Evolutionary conservation across 257 asterid genomes (phyloP).

Genomic region (Mitragyna speciosa): DNA sequence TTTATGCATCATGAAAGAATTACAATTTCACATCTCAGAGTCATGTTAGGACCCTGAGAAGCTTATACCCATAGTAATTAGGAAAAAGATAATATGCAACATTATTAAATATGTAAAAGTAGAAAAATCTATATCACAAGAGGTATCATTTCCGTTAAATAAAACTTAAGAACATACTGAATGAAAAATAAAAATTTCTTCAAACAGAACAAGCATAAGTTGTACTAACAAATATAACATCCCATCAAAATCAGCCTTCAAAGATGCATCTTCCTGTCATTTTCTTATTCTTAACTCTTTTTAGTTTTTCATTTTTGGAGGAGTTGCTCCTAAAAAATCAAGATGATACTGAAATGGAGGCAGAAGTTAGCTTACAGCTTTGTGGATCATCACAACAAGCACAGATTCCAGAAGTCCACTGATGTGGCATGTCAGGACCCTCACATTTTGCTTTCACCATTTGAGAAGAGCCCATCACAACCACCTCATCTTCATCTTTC

Average conservation of each 20-base stretch:
- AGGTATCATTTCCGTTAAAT: background rate
- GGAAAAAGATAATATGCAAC: background rate
- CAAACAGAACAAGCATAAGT: too few species aligned
- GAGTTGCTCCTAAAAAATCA: background rate
- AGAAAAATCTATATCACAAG: background rate
- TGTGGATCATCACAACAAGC: conserved; percentile 94
- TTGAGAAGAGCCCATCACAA: conserved; percentile 26
- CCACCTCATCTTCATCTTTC: conserved; percentile 35
- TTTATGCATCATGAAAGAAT: background rate
- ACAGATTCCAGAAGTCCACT: conserved; percentile 96
- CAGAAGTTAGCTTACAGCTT: conserved; percentile 84
- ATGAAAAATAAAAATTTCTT: too few species aligned
- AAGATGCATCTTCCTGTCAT: background rate
- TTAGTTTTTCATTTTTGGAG: background rate
- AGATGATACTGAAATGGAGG: conserved; percentile 47
- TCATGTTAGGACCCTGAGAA: background rate
- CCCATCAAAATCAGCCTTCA: too few species aligned
- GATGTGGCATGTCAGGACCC: conserved; percentile 40
- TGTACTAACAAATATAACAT: too few species aligned
- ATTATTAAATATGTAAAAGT: background rate
- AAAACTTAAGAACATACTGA: background rate
- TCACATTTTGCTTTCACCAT: conserved; percentile 22
- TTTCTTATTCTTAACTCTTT: background rate
- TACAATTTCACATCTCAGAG: background rate
- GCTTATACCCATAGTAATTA: background rate